Evolutionary conservation across 2,329 filamentous ascomycete species (phyloP).

Genomic region (Rutstroemia sydowiana): DNA sequence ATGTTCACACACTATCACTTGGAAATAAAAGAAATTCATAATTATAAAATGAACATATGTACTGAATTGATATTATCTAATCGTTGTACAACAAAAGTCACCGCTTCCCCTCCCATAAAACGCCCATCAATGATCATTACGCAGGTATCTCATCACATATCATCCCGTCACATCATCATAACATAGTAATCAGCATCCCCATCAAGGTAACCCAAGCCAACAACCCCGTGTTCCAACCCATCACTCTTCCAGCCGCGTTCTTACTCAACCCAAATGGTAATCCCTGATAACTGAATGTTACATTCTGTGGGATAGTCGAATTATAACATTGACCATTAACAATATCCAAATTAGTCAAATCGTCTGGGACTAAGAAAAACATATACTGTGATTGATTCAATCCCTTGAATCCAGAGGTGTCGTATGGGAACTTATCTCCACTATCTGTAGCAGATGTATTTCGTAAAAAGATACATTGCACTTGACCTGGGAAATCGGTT

Average conservation of each 20-base stretch:
- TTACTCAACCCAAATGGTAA: constrained; percentile 37
- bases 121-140: neutral
- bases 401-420: constrained; percentile 63
- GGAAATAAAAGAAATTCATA: too few species aligned
- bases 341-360: constrained; percentile 59
- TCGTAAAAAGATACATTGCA: constrained; percentile 70
- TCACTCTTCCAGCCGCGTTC: constrained; percentile 9
- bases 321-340: constrained; percentile 63
- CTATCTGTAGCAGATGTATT: constrained; percentile 66
- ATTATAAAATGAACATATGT: too few species aligned
- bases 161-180: neutral
- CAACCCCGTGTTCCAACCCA: neutral
- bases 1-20: too few species aligned
- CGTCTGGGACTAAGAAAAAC: constrained; percentile 70
- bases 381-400: constrained; percentile 63
- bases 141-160: too few species aligned
- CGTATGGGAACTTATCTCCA: constrained; percentile 64
- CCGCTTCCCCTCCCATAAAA: neutral
- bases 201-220: neutral
- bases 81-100: neutral
- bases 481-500: constrained; percentile 59
- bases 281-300: constrained; percentile 62
- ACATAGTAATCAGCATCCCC: neutral
- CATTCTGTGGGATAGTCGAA: constrained; percentile 55
- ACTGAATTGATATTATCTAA: too few species aligned